These are phyloP conservation scores for Coemansia sp. DNA, from an alignment of 192 early-diverging fungal genomes.

Conservation along the genomic window DNA sequence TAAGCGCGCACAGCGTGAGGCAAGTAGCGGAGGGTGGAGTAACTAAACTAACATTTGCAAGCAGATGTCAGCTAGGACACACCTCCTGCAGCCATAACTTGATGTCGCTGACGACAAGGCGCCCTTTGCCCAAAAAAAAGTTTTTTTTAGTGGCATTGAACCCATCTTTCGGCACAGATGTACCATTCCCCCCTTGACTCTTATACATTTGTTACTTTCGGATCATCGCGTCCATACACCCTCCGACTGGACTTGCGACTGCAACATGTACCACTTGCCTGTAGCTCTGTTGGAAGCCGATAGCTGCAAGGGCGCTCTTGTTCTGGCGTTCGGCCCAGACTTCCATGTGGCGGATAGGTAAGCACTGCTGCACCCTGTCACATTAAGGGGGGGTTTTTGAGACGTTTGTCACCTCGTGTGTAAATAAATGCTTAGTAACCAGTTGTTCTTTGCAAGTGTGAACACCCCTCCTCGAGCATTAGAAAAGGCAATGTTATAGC, in stretches of 20 bases:
- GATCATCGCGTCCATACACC: neutral
- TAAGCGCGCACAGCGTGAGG: too few species aligned
- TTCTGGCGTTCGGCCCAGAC: conserved; percentile 23
- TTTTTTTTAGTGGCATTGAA: too few species aligned
- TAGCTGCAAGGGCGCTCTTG: conserved; percentile 26
- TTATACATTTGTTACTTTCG: neutral
- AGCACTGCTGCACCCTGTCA: neutral
- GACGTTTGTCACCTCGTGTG: neutral
- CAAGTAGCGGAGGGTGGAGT: too few species aligned
- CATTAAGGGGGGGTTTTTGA: too few species aligned
- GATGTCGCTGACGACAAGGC: neutral
- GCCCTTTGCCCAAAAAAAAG: too few species aligned
- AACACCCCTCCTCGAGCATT: neutral
- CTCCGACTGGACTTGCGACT: neutral
- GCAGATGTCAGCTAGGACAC: too few species aligned
- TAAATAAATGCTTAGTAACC: neutral
- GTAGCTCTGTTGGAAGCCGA: conserved; percentile 33
- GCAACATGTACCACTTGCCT: conserved; percentile 19
- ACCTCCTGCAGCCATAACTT: conserved; percentile 10
- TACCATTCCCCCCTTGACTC: neutral
- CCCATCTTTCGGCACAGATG: too few species aligned
- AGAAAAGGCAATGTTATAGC: conserved; percentile 33
- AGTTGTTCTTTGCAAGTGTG: too few species aligned
- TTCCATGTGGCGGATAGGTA: conserved; percentile 36
- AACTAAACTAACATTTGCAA: too few species aligned